Conservation (phyloP, 2,329 filamentous ascomycete genomes). For the Ascochyta lentis region DNA sequence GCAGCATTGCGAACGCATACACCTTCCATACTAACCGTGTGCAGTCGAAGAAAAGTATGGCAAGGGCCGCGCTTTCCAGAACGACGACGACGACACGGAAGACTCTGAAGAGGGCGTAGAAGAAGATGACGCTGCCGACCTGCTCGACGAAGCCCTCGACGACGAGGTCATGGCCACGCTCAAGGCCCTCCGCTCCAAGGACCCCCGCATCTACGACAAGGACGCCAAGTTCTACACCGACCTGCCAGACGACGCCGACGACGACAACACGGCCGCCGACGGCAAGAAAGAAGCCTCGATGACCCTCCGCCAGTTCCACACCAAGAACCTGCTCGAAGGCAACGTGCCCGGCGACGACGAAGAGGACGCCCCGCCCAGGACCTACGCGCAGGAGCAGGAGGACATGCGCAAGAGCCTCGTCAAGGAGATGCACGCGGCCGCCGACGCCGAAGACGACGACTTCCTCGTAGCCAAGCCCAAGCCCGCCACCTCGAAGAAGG, state of each 20-base stretch:
- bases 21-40: conserved; percentile 26
- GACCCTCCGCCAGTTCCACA: conserved; percentile 87
- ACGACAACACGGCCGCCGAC: conserved; percentile 8
- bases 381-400: conserved; percentile 89
- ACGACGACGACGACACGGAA: conserved; percentile 60
- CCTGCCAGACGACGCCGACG: conserved; percentile 60
- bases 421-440: conserved; percentile 76
- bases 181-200: conserved; percentile 85
- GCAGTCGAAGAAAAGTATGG: conserved; percentile 89
- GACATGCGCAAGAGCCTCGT: conserved; percentile 79
- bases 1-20: conserved; percentile 30
- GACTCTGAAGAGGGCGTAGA: conserved; percentile 66
- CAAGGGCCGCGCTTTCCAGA: conserved; percentile 51
- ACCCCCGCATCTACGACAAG: conserved; percentile 88
- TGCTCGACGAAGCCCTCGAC: conserved; percentile 85
- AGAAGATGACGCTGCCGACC: conserved; percentile 88
- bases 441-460: conserved; percentile 66
- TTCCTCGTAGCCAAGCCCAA: conserved; percentile 78
- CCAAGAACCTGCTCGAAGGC: conserved; percentile 83
- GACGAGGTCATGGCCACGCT: conserved; percentile 86
- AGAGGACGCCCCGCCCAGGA: conserved; percentile 65
- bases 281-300: conserved; percentile 81
- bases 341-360: conserved; percentile 65
- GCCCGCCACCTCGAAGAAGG: conserved; percentile 36
- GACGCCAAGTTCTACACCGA: conserved; percentile 78